Base-by-base conservation (phyloP, 1,284 basidiomycete genomes). In the Cutaneotrichosporon sp. region DNA sequence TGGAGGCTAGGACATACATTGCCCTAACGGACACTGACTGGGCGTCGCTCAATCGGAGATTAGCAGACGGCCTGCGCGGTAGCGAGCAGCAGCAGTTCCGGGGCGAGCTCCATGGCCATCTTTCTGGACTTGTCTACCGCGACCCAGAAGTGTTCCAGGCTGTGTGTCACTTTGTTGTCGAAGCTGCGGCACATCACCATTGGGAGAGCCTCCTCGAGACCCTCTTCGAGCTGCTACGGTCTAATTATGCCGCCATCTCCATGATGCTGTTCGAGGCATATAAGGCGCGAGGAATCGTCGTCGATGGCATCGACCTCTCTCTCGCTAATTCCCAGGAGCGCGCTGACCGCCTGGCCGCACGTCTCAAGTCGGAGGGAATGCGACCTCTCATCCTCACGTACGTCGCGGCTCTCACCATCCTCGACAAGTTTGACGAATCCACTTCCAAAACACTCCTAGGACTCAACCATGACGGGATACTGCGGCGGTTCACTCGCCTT, bases 371-470 rank as follows among this genome's bases (percentile, higher is more conserved):
- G 16, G 63, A 65, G 0, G 75, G 71, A 1, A 40, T 70, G 36
- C 56, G 62, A 21, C 62, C 65, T 2, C 50, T 76, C 1, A 57
- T 63, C 16, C 60, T 72, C 22, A 53, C 63, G 13, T 61, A 70
- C 22, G 52, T 76, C 6, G 70, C 71, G 1, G 69, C 72, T 0
- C 60, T 69, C 52, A 72, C 71, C 9, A 64, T 73, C 60, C 61
- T 74, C 34, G 66, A 70, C 30, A 53, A 65, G 31, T 61, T 70
- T 49, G 63, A 71, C 49, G 65, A 63, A 32, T 32, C 50, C 9
- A 56, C 56, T 4, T 38, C 72, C 16, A 63, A 63, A 8, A 31
- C 50, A 7, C 57, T 74, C 46, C 36, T 70, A 7, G 18, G 40
- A 13, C 40, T 46, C 18, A 5, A n/a, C 42, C 16, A 16, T 7